Conservation (phyloP, 2,329 filamentous ascomycete genomes). For the Pestalotiopsis sp. region DNA sequence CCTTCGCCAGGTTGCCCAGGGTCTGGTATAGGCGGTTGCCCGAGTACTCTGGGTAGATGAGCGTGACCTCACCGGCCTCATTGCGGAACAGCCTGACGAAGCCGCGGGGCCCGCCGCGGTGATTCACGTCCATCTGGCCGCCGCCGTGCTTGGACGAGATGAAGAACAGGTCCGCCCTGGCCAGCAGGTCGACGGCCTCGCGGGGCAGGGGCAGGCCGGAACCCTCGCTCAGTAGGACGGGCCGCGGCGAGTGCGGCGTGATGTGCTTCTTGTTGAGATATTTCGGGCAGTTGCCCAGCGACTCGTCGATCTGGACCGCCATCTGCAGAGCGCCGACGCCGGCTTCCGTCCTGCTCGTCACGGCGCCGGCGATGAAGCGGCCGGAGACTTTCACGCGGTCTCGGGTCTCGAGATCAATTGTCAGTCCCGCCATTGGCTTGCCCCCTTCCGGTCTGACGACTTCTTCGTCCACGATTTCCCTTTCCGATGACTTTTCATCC, state of each 20-base stretch:
- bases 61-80: constrained; percentile 39
- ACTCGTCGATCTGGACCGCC: constrained; percentile 71
- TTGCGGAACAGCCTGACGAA: constrained; percentile 73
- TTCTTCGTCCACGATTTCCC: constrained; percentile 22
- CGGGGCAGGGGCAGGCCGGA: constrained; percentile 45
- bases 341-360: constrained; percentile 39
- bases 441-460: constrained; percentile 39
- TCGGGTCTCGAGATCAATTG: constrained; percentile 66
- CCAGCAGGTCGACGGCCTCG: constrained; percentile 62
- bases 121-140: constrained; percentile 78
- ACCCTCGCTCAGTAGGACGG: constrained; percentile 41
- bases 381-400: constrained; percentile 77
- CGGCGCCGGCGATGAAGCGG: constrained; percentile 65
- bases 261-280: constrained; percentile 79
- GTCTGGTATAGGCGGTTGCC: constrained; percentile 86
- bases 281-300: constrained; percentile 83
- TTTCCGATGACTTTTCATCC: constrained; percentile 40
- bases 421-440: constrained; percentile 51
- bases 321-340: constrained; percentile 50
- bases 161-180: constrained; percentile 76
- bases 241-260: constrained; percentile 52
- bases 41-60: constrained; percentile 83
- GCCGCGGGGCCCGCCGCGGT: constrained; percentile 74
- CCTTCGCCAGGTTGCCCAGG: constrained; percentile 73
- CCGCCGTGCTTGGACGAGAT: constrained; percentile 67